Percentiles rank a stretch among this genome's conserved stretches.
Evolutionary conservation across 306 rosid species (phyloP).

Genomic region (Rosa lucieae): DNA sequence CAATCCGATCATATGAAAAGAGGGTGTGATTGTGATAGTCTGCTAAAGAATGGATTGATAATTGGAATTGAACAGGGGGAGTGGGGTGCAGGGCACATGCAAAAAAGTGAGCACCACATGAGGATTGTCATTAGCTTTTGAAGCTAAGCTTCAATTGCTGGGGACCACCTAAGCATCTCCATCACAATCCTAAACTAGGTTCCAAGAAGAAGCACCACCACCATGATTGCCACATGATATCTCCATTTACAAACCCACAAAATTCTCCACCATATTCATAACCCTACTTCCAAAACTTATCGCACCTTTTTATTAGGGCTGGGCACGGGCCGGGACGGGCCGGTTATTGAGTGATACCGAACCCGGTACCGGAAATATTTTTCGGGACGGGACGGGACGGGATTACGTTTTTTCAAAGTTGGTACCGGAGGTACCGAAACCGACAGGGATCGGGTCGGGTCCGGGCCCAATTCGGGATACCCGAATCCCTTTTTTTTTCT

Average conservation of each 20-base stretch:
- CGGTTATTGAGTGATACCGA: no score
- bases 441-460: no score
- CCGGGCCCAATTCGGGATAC: no score
- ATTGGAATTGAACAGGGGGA: slow-evolving; percentile 27
- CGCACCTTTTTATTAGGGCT: no score
- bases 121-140: slow-evolving; percentile 22
- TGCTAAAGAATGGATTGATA: slow-evolving; percentile 20
- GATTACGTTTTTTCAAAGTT: no score
- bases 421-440: no score
- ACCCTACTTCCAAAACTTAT: no score
- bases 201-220: slow-evolving; percentile 38
- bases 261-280: background rate
- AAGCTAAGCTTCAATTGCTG: slow-evolving; percentile 33
- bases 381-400: no score
- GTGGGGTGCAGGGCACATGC: slow-evolving; percentile 60
- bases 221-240: slow-evolving; percentile 38
- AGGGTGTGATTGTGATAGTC: slow-evolving; percentile 24
- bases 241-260: background rate
- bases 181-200: slow-evolving; percentile 35
- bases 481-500: no score
- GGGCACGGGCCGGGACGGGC: no score
- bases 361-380: no score
- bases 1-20: slow-evolving; percentile 5
- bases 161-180: slow-evolving; percentile 47
- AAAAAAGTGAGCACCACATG: slow-evolving; percentile 59